phyloP scores from a whole-genome alignment of 164 flowering plant species.

The Nelumbo lutea region DNA sequence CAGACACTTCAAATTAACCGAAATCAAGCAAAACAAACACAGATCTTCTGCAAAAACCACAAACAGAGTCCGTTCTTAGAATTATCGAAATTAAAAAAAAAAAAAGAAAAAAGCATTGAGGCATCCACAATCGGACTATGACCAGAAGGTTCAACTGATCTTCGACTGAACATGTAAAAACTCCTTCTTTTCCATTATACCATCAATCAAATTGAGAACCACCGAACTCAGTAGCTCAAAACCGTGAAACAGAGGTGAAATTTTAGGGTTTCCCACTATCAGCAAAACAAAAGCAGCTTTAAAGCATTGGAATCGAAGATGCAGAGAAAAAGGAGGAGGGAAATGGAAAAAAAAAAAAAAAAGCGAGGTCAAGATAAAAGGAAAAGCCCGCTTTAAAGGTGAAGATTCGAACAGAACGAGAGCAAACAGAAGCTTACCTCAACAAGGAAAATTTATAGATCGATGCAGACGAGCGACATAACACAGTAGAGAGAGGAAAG shows the following conservation, averaged over 20 bases:
- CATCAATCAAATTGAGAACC: neutral
- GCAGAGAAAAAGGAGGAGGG: constrained; percentile 12
- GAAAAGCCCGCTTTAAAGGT: constrained; percentile 8
- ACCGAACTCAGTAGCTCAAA: neutral
- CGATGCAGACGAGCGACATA: neutral
- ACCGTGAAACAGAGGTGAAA: neutral
- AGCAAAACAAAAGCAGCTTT: constrained; percentile 32
- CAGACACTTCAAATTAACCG: neutral
- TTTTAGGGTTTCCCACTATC: constrained; percentile 23
- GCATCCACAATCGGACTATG: neutral
- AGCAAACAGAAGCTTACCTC: neutral
- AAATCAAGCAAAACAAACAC: neutral
- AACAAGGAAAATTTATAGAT: neutral
- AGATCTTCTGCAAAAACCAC: constrained; percentile 13
- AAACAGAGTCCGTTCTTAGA: neutral
- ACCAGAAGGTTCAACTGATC: neutral
- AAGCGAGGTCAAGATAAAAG: constrained; percentile 6
- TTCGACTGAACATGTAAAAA: neutral
- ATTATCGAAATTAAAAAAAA: neutral
- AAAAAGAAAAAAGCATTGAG: neutral
- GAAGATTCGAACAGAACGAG: constrained; percentile 1
- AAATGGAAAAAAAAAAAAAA: constrained; percentile 10
- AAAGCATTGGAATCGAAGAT: constrained; percentile 22
- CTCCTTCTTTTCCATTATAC: neutral
- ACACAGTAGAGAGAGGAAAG: constrained; percentile 3